phyloP scores from a whole-genome alignment of 257 asterid genomes.

The Capsicum rhomboideum region DNA sequence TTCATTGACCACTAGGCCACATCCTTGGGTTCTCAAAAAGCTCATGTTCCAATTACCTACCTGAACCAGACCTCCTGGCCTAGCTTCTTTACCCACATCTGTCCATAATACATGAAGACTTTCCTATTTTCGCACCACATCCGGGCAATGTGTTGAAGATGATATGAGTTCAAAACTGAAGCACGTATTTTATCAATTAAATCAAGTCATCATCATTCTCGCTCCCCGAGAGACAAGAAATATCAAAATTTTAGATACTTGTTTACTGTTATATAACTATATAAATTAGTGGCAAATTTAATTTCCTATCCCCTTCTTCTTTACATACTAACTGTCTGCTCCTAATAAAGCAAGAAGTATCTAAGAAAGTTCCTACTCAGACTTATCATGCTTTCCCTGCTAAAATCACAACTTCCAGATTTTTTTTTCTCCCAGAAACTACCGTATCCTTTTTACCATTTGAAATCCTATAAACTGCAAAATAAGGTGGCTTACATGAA shows the following conservation, averaged over 20 bases:
- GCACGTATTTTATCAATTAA: neutral
- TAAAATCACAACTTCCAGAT: neutral
- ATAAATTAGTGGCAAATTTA: neutral
- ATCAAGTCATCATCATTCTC: neutral
- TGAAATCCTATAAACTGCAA: neutral
- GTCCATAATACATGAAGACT: neutral
- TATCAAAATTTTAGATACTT: neutral
- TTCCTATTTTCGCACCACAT: neutral
- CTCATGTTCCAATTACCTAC: neutral
- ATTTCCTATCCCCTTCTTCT: neutral
- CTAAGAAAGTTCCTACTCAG: neutral
- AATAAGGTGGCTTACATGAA: neutral
- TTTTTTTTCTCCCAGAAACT: neutral
- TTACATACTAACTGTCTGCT: neutral
- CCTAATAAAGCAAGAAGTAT: neutral
- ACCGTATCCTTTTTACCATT: neutral
- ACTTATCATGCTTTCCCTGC: neutral
- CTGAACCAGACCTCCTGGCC: neutral
- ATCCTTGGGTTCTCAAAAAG: neutral
- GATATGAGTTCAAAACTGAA: neutral
- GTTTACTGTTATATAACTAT: neutral
- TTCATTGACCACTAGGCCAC: too few relatives aligned
- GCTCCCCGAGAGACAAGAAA: neutral
- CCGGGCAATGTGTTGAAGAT: neutral
- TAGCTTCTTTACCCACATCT: neutral